Evolutionary conservation across 192 early-diverging fungal species (phyloP).

Genomic region (Podila epigama): DNA sequence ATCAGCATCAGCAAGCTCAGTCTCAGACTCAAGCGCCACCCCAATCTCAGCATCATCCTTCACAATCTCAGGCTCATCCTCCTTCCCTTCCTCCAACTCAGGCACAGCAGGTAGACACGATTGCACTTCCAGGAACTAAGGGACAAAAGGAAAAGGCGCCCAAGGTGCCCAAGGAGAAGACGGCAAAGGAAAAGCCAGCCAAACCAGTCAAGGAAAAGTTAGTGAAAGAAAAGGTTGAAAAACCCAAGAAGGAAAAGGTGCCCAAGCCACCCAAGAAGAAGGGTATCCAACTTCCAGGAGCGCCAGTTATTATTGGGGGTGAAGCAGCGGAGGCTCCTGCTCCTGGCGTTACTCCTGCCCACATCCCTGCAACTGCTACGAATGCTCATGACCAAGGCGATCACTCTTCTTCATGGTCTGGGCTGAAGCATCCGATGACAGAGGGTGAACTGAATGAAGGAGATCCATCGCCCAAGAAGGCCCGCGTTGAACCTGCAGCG

Average conservation of each 20-base stretch:
- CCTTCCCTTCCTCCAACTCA: too few species aligned
- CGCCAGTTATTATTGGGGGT: neutral
- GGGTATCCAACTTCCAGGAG: neutral
- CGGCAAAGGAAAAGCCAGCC: constrained; percentile 17
- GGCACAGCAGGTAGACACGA: neutral
- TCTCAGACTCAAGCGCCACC: too few species aligned
- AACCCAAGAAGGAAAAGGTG: constrained; percentile 32
- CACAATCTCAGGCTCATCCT: too few species aligned
- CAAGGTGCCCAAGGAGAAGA: constrained; percentile 18
- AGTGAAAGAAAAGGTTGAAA: constrained; percentile 13
- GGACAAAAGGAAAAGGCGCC: constrained; percentile 7
- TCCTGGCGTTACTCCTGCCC: too few species aligned
- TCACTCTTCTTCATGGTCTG: too few species aligned
- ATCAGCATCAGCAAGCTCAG: neutral
- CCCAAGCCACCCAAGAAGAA: constrained; percentile 32
- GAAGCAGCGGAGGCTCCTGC: too few species aligned
- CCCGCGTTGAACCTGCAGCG: neutral
- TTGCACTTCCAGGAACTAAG: neutral
- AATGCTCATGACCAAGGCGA: neutral
- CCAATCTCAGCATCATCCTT: too few species aligned
- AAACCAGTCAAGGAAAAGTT: constrained; percentile 23
- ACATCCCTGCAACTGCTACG: neutral
- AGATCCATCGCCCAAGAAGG: neutral
- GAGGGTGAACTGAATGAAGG: neutral
- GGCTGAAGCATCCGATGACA: constrained; percentile 11